phyloP scores from a whole-genome alignment of 768 basidiomycete genomes.

The Suillus occidentalis region DNA sequence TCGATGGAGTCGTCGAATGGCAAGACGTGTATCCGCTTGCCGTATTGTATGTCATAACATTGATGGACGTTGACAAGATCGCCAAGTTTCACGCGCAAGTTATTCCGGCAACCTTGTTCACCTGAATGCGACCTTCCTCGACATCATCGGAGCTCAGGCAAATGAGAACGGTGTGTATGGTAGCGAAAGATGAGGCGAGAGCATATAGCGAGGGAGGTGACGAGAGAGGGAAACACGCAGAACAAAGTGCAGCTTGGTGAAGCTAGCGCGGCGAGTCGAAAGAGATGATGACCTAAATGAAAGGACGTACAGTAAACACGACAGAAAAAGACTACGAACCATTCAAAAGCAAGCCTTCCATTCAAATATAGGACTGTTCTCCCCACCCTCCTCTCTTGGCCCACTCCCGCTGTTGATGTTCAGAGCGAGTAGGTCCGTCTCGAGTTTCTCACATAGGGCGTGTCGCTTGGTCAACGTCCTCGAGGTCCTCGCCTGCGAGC shows the following conservation, averaged over 20 bases:
- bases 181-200: too few relatives aligned
- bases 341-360: too few relatives aligned
- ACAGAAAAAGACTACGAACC: too few relatives aligned
- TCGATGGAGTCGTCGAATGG: constrained; percentile 99
- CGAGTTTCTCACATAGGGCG: constrained; percentile 83
- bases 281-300: too few relatives aligned
- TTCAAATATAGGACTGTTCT: too few relatives aligned
- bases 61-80: constrained; percentile 96
- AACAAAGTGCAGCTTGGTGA: too few relatives aligned
- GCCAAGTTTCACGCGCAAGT: constrained; percentile 94
- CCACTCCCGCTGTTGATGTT: constrained; percentile 43
- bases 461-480: constrained; percentile 51
- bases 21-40: constrained; percentile 93
- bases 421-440: constrained; percentile 85
- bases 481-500: constrained; percentile 36
- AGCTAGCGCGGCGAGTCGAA: too few relatives aligned
- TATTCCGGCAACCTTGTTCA: constrained; percentile 99
- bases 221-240: too few relatives aligned
- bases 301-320: too few relatives aligned
- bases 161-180: constrained; percentile 77
- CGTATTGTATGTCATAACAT: constrained; percentile 98
- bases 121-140: constrained; percentile 95
- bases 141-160: constrained; percentile 94
- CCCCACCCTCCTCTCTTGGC: constrained; percentile 41
- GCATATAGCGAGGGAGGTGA: too few relatives aligned